These are phyloP conservation scores for Camellia oleifera DNA, from an alignment of 179 eudicot species.

Conservation along the genomic window DNA sequence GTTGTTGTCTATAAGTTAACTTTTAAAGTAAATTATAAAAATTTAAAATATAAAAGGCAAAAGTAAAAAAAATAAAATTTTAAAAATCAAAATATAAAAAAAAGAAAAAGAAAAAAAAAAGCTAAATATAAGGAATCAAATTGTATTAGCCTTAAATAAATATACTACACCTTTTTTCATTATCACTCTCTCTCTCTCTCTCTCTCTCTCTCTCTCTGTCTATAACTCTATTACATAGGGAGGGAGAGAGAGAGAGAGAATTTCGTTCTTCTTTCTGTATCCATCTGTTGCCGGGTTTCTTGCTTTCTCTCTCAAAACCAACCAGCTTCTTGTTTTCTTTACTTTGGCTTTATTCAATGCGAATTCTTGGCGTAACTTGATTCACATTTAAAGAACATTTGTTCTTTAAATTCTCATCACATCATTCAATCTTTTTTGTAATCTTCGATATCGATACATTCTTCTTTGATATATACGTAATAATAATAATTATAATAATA, in stretches of 20 bases:
- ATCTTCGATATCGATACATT: not conserved
- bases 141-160: too few relatives aligned
- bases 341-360: slow-evolving; percentile 2
- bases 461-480: too few relatives aligned
- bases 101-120: too few relatives aligned
- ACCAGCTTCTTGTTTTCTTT: slow-evolving; percentile 4
- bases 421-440: not conserved
- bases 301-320: not conserved
- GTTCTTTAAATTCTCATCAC: not conserved
- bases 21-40: too few relatives aligned
- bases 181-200: not conserved
- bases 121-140: too few relatives aligned
- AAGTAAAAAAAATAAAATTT: too few relatives aligned
- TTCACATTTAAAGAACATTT: slow-evolving; percentile 10
- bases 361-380: slow-evolving; percentile 18
- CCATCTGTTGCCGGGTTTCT: not conserved
- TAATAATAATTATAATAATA: not conserved
- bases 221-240: not conserved
- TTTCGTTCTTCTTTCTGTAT: not conserved
- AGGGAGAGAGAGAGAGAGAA: not conserved
- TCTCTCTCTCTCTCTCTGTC: not conserved
- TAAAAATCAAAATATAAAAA: too few relatives aligned
- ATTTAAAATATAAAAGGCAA: too few relatives aligned
- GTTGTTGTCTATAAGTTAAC: too few relatives aligned
- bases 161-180: not conserved